Conservation (phyloP, 352 stramenopile species). For the Globisporangium alternatum region DNA sequence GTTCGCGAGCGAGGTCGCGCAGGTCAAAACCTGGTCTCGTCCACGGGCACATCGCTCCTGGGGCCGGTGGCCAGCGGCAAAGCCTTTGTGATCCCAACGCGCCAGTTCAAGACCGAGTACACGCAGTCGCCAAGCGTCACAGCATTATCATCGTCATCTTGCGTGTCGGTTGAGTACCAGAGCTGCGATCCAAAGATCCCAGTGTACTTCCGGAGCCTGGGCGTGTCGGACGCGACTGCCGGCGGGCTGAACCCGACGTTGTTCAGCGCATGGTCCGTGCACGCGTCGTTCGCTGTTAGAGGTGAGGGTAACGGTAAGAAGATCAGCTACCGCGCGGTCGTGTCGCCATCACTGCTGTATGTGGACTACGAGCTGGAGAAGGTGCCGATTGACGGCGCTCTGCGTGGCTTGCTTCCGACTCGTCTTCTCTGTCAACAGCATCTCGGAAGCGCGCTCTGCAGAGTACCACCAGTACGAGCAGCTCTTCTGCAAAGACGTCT, state of each 20-base stretch:
- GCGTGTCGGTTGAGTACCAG: conserved; percentile 2
- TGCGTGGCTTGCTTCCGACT: no score
- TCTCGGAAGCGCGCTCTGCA: not conserved
- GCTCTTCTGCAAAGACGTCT: not conserved
- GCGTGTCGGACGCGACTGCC: not conserved
- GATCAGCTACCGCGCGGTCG: conserved; percentile 3
- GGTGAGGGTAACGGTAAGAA: not conserved
- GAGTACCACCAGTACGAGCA: not conserved
- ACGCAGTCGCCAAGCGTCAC: not conserved
- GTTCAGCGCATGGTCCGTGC: not conserved
- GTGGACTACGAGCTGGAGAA: conserved; percentile 2
- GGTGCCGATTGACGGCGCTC: not conserved
- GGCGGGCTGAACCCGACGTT: not conserved
- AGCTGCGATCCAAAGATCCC: conserved; percentile 1
- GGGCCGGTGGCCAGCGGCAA: not conserved
- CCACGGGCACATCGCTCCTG: not conserved
- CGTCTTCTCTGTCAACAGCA: not conserved
- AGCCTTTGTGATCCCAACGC: not conserved
- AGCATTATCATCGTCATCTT: not conserved
- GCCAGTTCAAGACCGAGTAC: conserved; percentile 7
- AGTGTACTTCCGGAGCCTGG: conserved; percentile 1
- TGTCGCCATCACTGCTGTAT: conserved; percentile 2
- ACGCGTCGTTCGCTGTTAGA: not conserved
- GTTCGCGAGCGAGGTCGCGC: not conserved
- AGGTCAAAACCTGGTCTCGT: conserved; percentile 1